These are phyloP conservation scores for Orbilia quercus DNA, from an alignment of 2,329 filamentous ascomycete species.

Conservation along the genomic window DNA sequence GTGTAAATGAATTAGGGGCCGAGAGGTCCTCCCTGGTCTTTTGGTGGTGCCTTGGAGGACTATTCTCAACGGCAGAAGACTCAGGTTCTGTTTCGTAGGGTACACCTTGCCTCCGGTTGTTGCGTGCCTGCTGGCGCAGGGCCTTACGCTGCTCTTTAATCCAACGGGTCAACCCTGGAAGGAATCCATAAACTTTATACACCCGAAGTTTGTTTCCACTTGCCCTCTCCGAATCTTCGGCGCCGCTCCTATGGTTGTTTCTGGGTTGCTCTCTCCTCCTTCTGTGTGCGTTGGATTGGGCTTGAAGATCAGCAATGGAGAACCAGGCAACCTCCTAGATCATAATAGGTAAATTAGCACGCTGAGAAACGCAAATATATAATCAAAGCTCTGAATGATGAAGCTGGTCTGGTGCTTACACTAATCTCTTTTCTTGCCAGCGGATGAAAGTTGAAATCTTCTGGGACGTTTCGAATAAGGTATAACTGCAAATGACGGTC, in stretches of 20 bases:
- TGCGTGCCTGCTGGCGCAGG: slow-evolving; percentile 43
- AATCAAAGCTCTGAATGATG: neutral
- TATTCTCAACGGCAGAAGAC: slow-evolving; percentile 40
- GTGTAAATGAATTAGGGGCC: slow-evolving; percentile 10
- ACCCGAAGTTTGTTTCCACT: slow-evolving; percentile 82
- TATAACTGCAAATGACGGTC: slow-evolving; percentile 94
- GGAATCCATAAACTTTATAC: slow-evolving; percentile 97
- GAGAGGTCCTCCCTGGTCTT: slow-evolving; percentile 21
- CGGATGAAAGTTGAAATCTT: slow-evolving; percentile 87
- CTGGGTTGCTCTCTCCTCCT: slow-evolving; percentile 69
- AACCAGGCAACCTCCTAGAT: slow-evolving; percentile 53
- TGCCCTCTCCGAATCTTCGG: slow-evolving; percentile 67
- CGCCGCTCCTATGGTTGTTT: slow-evolving; percentile 73
- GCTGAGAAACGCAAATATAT: slow-evolving; percentile 10
- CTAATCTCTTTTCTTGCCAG: slow-evolving; percentile 96
- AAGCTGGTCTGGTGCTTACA: slow-evolving; percentile 59
- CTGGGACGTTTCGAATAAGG: slow-evolving; percentile 87
- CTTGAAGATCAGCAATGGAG: slow-evolving; percentile 43
- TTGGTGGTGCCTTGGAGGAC: slow-evolving; percentile 50
- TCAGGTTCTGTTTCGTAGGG: slow-evolving; percentile 58
- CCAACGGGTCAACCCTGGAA: slow-evolving; percentile 88
- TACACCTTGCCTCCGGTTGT: slow-evolving; percentile 46
- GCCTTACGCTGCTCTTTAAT: slow-evolving; percentile 66
- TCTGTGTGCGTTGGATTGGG: slow-evolving; percentile 29
- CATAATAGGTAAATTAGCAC: slow-evolving; percentile 2